These are phyloP conservation scores for Hydnomerulius pinastri DNA, from an alignment of 768 basidiomycete genomes.

Conservation along the genomic window DNA sequence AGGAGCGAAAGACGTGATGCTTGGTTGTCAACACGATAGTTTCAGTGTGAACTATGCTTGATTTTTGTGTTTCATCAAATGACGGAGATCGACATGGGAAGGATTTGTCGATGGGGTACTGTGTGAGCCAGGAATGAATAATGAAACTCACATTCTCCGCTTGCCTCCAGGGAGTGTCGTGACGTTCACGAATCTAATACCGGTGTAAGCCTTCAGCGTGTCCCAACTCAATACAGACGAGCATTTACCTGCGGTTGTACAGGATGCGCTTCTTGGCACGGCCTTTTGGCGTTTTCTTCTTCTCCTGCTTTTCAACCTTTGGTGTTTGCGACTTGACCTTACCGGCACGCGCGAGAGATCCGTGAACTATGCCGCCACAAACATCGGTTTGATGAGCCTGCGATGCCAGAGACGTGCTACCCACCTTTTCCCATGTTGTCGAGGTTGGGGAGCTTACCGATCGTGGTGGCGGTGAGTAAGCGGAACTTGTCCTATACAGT, in stretches of 20 bases:
- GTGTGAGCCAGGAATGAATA: constrained; percentile 50
- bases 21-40: constrained; percentile 76
- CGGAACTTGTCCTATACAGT: constrained; percentile 44
- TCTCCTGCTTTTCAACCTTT: constrained; percentile 98
- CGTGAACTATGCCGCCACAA: constrained; percentile 70
- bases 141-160: constrained; percentile 85
- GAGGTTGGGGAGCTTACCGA: constrained; percentile 46
- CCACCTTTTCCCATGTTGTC: constrained; percentile 77
- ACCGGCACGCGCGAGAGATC: constrained; percentile 98
- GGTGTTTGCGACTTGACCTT: constrained; percentile 99
- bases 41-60: constrained; percentile 99
- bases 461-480: constrained; percentile 27
- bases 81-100: constrained; percentile 31
- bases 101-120: constrained; percentile 69
- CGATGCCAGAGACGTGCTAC: constrained; percentile 12
- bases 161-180: constrained; percentile 90
- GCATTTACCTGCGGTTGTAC: constrained; percentile 89
- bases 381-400: neutral
- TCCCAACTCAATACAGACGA: neutral
- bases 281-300: constrained; percentile 97
- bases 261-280: constrained; percentile 96
- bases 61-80: constrained; percentile 39
- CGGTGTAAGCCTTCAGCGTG: constrained; percentile 1
- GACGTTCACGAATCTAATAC: constrained; percentile 84
- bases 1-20: constrained; percentile 90